Conservation (phyloP, 1,284 basidiomycete species). For the Fomitopsis pinicola region DNA sequence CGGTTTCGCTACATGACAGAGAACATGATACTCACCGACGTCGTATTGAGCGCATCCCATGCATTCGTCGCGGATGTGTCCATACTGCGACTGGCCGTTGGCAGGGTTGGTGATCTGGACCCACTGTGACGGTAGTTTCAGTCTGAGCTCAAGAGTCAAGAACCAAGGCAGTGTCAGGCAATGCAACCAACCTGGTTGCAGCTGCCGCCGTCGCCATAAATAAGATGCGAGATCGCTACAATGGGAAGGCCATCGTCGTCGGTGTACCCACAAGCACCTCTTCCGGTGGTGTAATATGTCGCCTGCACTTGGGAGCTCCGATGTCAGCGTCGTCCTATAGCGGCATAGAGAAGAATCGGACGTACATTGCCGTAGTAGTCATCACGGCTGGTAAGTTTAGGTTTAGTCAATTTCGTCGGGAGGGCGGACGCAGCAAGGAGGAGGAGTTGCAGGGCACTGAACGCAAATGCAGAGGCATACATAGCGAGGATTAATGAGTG, state of each 20-base stretch:
- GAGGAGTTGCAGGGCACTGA: too few species aligned
- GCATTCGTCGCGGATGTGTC: background rate
- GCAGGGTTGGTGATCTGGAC: background rate
- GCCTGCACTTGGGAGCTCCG: constrained; percentile 22
- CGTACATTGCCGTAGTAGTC: too few species aligned
- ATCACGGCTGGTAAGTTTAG: too few species aligned
- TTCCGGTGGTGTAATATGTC: constrained; percentile 37
- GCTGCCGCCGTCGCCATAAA: constrained; percentile 31
- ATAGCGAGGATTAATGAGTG: too few species aligned
- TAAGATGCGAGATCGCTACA: constrained; percentile 32
- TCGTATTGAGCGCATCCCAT: background rate
- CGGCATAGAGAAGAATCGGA: too few species aligned
- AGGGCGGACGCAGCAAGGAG: too few species aligned
- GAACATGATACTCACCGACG: background rate
- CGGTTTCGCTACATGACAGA: background rate
- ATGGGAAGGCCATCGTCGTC: constrained; percentile 32
- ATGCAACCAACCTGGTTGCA: constrained; percentile 25
- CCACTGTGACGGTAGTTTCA: background rate
- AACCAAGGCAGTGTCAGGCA: too few species aligned
- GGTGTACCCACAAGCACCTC: constrained; percentile 36
- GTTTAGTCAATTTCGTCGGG: too few species aligned
- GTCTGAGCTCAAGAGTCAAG: too few species aligned
- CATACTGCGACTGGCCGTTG: background rate
- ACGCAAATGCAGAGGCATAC: too few species aligned
- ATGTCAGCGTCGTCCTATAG: too few species aligned